Evolutionary conservation across 1,284 basidiomycete species (phyloP).

Genomic region (Lentinula novae-zelandiae): DNA sequence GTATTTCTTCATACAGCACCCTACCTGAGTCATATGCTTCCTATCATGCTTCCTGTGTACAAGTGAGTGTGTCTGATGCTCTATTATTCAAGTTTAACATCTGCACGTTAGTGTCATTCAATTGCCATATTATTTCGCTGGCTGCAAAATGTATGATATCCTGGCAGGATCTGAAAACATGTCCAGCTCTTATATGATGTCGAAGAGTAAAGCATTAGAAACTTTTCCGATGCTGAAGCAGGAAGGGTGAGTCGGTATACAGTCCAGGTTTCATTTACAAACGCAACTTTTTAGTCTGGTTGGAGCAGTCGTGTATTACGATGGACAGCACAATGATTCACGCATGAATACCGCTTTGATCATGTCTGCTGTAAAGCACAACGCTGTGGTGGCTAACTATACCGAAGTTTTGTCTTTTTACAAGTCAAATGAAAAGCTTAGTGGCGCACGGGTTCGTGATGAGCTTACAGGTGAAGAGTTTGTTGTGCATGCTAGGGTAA

Average conservation of each 20-base stretch:
- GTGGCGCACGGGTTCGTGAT: slow-evolving; percentile 80
- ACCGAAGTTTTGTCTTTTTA: slow-evolving; percentile 81
- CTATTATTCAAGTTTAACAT: not conserved
- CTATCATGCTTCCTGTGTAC: slow-evolving; percentile 93
- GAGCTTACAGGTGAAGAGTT: slow-evolving; percentile 82
- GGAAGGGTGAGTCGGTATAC: slow-evolving; percentile 69
- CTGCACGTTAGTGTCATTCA: slow-evolving; percentile 69
- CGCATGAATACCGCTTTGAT: slow-evolving; percentile 96
- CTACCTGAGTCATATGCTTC: slow-evolving; percentile 88
- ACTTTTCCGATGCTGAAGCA: slow-evolving; percentile 95
- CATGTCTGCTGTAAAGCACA: slow-evolving; percentile 93
- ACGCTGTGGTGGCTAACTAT: slow-evolving; percentile 89
- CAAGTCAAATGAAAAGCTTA: slow-evolving; percentile 67
- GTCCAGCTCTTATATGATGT: slow-evolving; percentile 94
- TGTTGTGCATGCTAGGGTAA: slow-evolving; percentile 78
- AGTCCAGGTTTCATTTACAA: not conserved
- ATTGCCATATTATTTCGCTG: slow-evolving; percentile 93
- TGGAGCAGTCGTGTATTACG: slow-evolving; percentile 96
- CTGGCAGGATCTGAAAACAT: slow-evolving; percentile 97
- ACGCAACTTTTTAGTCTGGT: not conserved
- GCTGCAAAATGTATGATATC: slow-evolving; percentile 96
- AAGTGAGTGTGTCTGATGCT: slow-evolving; percentile 44
- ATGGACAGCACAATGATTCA: slow-evolving; percentile 98
- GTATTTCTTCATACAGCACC: slow-evolving; percentile 97
- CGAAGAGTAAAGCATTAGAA: slow-evolving; percentile 88